These are phyloP conservation scores for Colletotrichum sp. DNA, from an alignment of 2,329 filamentous ascomycete species.

Conservation along the genomic window DNA sequence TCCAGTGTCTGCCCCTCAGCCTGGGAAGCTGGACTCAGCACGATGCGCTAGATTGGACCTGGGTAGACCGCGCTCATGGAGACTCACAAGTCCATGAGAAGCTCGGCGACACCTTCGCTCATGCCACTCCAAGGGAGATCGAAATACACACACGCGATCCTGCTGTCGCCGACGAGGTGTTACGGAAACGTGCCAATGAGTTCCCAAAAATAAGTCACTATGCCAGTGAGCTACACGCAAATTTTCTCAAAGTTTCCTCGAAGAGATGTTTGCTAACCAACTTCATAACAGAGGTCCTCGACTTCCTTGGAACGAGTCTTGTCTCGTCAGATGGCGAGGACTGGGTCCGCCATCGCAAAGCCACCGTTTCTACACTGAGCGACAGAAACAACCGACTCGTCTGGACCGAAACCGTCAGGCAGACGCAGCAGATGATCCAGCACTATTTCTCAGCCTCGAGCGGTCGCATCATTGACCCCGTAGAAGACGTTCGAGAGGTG, in stretches of 20 bases:
- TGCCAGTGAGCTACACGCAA: not conserved
- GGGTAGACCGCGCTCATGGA: not conserved
- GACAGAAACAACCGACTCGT: not conserved
- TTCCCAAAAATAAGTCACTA: not conserved
- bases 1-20: not conserved
- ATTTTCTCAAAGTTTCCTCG: not conserved
- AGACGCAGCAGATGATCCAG: not conserved
- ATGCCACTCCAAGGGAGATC: not conserved
- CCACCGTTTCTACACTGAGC: not conserved
- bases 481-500: not conserved
- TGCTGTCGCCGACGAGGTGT: conserved; percentile 29
- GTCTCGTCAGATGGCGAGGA: not conserved
- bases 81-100: not conserved
- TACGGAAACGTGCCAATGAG: not conserved
- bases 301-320: not conserved
- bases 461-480: not conserved
- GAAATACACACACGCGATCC: not conserved
- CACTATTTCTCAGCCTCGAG: not conserved
- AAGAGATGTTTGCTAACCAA: not conserved
- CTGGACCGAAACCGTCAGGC: not conserved
- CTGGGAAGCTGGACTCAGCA: not conserved
- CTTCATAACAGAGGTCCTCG: not conserved
- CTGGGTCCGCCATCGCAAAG: not conserved
- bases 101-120: not conserved
- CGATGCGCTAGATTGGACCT: not conserved